Evolutionary conservation across 2,329 filamentous ascomycete species (phyloP), one percentile per base, ranked within the genome.

Genomic region (Xylaria arbuscula): DNA sequence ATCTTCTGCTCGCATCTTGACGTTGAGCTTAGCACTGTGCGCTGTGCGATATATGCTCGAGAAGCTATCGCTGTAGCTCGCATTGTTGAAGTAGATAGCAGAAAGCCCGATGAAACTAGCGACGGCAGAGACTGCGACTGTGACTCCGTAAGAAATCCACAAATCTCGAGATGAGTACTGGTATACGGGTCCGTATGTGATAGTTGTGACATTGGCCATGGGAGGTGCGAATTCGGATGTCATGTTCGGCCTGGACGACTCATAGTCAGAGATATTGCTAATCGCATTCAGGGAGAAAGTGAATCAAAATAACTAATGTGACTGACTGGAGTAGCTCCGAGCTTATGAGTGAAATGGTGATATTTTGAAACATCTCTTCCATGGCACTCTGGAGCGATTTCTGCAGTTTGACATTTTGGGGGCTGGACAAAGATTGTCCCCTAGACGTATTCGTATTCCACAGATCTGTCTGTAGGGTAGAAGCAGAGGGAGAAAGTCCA

Each of bases 361-460:
- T 50, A n/a, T 61, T 60, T 15, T 28, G 42, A 34, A 61, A 61
- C 45, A 61, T 51, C 3, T 61, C 57, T 40, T 61, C 57, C 45
- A 61, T 38, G 11, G 34, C 45, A 34, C 19, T 22, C 17, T 54
- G 51, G 32, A 54, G 51, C 32, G 51, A 13, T 10, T 36, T 54
- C 15, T 11, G 4, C 10, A 19, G 9, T 10, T 34, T n/a, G 2
- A 19, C 15, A 22, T 3, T 19, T 1, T 36, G 5, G 28, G 51
- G 28, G 28, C 1, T 36, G 10, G 3, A 54, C 10, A 54, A 19
- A 19, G 28, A 38, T 36, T 38, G 48, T 7, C 32, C 32, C 2
- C 51, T 54, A 3, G 51, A 19, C 13, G 6, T 11, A 17, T 38
- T 38, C 11, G 10, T 6, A 1, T 22, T 1, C 28, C 22, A 53